Evolutionary conservation across 73 alveolate genomes (phyloP), one percentile per base, ranked within the genome.

Genomic region (Durusdinium trenchii): DNA sequence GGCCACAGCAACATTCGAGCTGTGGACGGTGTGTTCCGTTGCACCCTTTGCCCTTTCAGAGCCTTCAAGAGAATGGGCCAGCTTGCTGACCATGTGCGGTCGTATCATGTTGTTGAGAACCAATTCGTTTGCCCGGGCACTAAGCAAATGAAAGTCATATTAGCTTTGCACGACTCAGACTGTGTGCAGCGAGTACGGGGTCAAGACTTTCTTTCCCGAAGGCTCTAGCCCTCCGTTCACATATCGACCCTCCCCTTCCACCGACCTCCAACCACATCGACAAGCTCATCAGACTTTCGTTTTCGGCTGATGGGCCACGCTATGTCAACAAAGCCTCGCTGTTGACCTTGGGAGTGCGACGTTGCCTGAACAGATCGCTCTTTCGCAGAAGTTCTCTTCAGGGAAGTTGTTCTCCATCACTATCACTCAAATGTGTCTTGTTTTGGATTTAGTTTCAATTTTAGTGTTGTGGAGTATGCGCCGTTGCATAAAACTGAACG

Each of bases 161-260:
- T 86, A 40, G 61, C 95, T 23, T 57, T 86, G 95, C 95, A 61
- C 43, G 95, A 60, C 61, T 64, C 60, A 26, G 78, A 86, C 69
- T 43, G 75, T 20, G 54, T 45, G 23, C 54, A 43, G 54, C 42
- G 57, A 28, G 57, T 57, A 52, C 62, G 57, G 47, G 42, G 50
- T 40, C 35, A 12, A 23, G 51, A 35, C 57, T 47, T 26, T 23
- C 57, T 57, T 81, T 47, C 14, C 79, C 61, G 23, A 43, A 64
- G 9, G 75, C 60, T 5, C 45, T 43, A 6, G 36, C 61, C 42
- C 10, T 86, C 20, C 82, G 38, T 23, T 42, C 52, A 0, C 38
- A 86, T 1, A 64, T 54, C 46, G 18, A 50, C 57, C 82, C 57
- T 43, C 61, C 57, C 14, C 23, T 51, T 40, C 43, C 73, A 9